phyloP scores from a whole-genome alignment of 78 protist genomes.

The Diacronema lutheri region DNA sequence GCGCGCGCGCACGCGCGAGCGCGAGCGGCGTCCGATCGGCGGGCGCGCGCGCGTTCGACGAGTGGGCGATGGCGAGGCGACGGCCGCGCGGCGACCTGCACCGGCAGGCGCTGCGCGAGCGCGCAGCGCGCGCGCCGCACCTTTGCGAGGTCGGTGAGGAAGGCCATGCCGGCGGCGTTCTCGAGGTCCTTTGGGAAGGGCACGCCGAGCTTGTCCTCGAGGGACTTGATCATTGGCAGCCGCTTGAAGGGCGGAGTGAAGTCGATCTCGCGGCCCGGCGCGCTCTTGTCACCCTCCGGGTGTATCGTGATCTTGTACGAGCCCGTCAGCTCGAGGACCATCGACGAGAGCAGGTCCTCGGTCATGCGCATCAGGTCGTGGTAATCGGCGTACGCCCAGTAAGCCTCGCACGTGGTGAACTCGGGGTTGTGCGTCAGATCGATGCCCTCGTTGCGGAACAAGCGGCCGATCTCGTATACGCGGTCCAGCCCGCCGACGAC shows the following conservation, averaged over 20 bases:
- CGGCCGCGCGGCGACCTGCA: too few species aligned
- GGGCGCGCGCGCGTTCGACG: too few species aligned
- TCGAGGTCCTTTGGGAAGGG: conserved; percentile 43
- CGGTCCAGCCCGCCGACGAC: conserved; percentile 99
- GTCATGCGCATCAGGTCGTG: conserved; percentile 95
- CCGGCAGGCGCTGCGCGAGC: too few species aligned
- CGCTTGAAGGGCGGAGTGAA: conserved; percentile 97
- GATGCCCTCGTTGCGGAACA: conserved; percentile 98
- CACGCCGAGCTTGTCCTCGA: conserved; percentile 70
- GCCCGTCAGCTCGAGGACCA: conserved; percentile 62
- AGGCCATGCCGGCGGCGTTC: conserved; percentile 41
- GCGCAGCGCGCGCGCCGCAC: too few species aligned
- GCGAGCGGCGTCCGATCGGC: too few species aligned
- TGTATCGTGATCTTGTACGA: conserved; percentile 33
- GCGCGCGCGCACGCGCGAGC: not conserved
- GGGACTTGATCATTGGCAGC: conserved; percentile 76
- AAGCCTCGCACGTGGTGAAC: conserved; percentile 99
- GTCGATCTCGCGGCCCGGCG: conserved; percentile 69
- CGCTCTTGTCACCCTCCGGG: not conserved
- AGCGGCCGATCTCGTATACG: conserved; percentile 99
- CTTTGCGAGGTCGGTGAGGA: conserved; percentile 42
- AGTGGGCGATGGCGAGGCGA: conserved; percentile 84
- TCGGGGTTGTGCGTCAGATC: conserved; percentile 99
- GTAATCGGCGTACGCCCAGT: conserved; percentile 95
- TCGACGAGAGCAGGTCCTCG: conserved; percentile 66